Base-by-base conservation (phyloP, 2,329 filamentous ascomycete genomes). In the Rutstroemia sydowiana region DNA sequence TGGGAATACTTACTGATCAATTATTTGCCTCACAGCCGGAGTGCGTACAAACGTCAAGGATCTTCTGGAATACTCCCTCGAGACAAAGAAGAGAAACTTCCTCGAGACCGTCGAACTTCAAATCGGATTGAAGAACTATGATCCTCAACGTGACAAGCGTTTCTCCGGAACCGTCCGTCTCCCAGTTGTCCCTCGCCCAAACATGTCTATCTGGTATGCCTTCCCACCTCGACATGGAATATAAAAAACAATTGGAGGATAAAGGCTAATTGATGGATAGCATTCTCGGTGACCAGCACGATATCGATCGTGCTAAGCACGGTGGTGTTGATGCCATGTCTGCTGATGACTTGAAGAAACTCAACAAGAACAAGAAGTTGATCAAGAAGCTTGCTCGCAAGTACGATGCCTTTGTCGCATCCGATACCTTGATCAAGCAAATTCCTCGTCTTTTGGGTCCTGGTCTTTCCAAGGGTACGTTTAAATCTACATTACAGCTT, bases 311-410 rank as follows among this genome's bases (percentile, higher is more conserved):
- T 83, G 92, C 93, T 72, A 98, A 98, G 86, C 93, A 98, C 82
- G 88, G 90, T 70, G 92, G 90, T 74, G 84, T 97, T 66, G 93
- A 98, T 72, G 90, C 92, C 78, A 97, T 97, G 93, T 95, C 88
- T 70, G 77, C 88, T 64, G 93, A 98, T 70, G 93, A 98, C 77
- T 79, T 98, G 78, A 98, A 98, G 88, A 98, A 98, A 87, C 89
- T 98, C 66, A 98, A 98, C 87, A 98, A 98, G 89, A 98, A 98
- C 89, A 97, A 98, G 88, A 98, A 98, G 87, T 86, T 97, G 70
- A 96, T 98, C 86, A 98, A 98, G 90, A 98, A 98, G 87, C 88
- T 98, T 65, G 93, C 93, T 61, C 90, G 91, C 85, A 98, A 98
- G 83, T 97, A 98, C 85, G 93, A 98, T 76, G 93, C 93, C 67